These are phyloP conservation scores for Aspergillaceae sp. DNA, from an alignment of 2,329 filamentous ascomycete species.

Conservation along the genomic window DNA sequence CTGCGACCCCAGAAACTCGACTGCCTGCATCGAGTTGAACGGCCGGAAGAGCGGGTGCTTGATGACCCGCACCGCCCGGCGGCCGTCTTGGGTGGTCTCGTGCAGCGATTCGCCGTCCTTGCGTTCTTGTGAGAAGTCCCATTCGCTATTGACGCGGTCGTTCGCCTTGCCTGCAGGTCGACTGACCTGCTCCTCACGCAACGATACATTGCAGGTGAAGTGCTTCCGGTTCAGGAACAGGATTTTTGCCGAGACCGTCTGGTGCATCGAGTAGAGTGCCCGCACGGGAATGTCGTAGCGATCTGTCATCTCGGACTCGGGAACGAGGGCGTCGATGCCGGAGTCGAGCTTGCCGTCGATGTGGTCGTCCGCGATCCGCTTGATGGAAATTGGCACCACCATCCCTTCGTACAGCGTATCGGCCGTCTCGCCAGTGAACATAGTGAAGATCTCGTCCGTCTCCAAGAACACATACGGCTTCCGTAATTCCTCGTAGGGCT, in stretches of 20 bases:
- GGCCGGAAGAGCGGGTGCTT: constrained; percentile 95
- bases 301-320: constrained; percentile 71
- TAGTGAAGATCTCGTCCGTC: constrained; percentile 80
- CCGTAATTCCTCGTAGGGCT: constrained; percentile 88
- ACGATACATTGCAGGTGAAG: constrained; percentile 72
- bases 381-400: constrained; percentile 83
- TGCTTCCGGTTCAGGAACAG: constrained; percentile 78
- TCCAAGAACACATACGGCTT: constrained; percentile 64
- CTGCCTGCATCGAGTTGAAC: constrained; percentile 84
- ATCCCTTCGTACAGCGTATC: constrained; percentile 79
- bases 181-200: constrained; percentile 72
- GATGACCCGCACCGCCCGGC: constrained; percentile 85
- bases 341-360: constrained; percentile 90
- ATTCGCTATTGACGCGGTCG: constrained; percentile 69
- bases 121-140: constrained; percentile 76
- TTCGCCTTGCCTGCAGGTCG: constrained; percentile 60
- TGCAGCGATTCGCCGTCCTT: constrained; percentile 73
- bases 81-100: constrained; percentile 77
- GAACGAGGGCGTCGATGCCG: constrained; percentile 81
- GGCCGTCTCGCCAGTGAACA: constrained; percentile 88
- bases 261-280: constrained; percentile 66
- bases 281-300: constrained; percentile 59
- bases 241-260: constrained; percentile 82
- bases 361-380: constrained; percentile 83
- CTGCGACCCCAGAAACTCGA: constrained; percentile 84